These are phyloP conservation scores for Dactylellina sp. DNA, from an alignment of 2,329 filamentous ascomycete genomes.

Conservation along the genomic window DNA sequence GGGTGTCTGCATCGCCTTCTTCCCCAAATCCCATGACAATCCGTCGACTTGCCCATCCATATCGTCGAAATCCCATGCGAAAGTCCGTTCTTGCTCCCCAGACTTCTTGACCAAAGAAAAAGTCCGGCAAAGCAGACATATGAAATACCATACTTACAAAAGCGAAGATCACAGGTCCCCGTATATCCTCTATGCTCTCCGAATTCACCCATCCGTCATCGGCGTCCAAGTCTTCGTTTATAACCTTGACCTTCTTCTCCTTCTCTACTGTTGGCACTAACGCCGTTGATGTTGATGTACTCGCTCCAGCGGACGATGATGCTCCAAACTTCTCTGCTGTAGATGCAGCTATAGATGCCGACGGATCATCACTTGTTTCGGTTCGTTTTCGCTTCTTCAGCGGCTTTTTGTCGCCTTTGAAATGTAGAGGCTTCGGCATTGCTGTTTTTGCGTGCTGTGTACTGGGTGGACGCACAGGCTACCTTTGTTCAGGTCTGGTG, in stretches of 20 bases:
- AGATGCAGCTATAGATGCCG: conserved; percentile 58
- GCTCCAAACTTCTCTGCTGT: conserved; percentile 50
- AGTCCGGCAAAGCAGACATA: background rate
- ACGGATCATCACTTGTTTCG: conserved; percentile 67
- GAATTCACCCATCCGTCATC: conserved; percentile 86
- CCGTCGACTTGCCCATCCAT: conserved; percentile 7
- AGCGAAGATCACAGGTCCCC: conserved; percentile 55
- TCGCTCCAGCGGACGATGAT: background rate
- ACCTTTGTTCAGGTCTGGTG: background rate
- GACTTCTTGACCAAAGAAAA: background rate
- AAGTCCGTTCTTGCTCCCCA: background rate
- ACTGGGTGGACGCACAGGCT: background rate
- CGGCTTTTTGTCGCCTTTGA: conserved; percentile 96
- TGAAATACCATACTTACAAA: conserved; percentile 47
- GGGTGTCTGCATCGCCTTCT: conserved; percentile 31
- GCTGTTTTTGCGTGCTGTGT: conserved; percentile 53
- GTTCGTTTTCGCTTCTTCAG: conserved; percentile 86
- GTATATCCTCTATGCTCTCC: conserved; percentile 50
- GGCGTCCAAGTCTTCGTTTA: conserved; percentile 64
- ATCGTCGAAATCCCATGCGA: conserved; percentile 5
- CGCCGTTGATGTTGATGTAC: conserved; percentile 45
- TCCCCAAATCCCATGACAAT: conserved; percentile 40
- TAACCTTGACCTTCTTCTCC: conserved; percentile 44
- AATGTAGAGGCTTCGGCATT: conserved; percentile 90
- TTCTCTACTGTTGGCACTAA: conserved; percentile 60